Evolutionary conservation across 805 yeast genomes (phyloP).

Genomic region (Ogataea salicorniae): DNA sequence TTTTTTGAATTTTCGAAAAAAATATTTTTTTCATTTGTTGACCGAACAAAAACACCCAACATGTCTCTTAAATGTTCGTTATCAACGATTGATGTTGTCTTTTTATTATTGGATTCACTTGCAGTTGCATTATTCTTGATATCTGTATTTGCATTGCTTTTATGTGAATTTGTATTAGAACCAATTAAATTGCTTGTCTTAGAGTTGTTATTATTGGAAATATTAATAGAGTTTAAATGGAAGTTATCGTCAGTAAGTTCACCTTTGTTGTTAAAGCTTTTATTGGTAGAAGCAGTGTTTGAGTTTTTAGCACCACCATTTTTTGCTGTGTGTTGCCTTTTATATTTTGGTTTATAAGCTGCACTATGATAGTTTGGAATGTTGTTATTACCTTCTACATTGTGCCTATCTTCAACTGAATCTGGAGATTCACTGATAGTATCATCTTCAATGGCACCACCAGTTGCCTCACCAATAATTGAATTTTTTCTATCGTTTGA

Average conservation of each 20-base stretch:
- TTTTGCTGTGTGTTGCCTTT: not conserved
- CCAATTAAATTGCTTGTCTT: no score
- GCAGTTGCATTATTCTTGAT: not conserved
- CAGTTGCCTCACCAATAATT: slow-evolving; percentile 13
- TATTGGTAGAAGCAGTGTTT: not conserved
- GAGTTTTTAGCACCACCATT: not conserved
- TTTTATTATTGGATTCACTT: not conserved
- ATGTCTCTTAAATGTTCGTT: slow-evolving; percentile 14
- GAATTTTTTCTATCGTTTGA: slow-evolving; percentile 3
- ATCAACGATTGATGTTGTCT: slow-evolving; percentile 6
- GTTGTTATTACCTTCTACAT: slow-evolving; percentile 2
- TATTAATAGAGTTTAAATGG: not conserved
- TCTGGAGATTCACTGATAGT: slow-evolving; percentile 4
- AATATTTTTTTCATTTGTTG: slow-evolving; percentile 6
- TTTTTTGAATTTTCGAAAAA: slow-evolving; percentile 8
- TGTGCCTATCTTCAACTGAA: not conserved
- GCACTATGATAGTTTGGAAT: slow-evolving; percentile 16
- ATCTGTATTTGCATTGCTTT: not conserved
- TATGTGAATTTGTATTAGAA: no score
- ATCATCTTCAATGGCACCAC: slow-evolving; percentile 11
- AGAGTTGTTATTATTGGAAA: no score
- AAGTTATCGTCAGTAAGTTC: not conserved
- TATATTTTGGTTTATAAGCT: slow-evolving; percentile 8
- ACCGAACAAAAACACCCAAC: slow-evolving; percentile 18
- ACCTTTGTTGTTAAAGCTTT: not conserved